These are phyloP conservation scores for Ammopiptanthus mongolicus DNA, from an alignment of 306 rosid species.

Conservation along the genomic window DNA sequence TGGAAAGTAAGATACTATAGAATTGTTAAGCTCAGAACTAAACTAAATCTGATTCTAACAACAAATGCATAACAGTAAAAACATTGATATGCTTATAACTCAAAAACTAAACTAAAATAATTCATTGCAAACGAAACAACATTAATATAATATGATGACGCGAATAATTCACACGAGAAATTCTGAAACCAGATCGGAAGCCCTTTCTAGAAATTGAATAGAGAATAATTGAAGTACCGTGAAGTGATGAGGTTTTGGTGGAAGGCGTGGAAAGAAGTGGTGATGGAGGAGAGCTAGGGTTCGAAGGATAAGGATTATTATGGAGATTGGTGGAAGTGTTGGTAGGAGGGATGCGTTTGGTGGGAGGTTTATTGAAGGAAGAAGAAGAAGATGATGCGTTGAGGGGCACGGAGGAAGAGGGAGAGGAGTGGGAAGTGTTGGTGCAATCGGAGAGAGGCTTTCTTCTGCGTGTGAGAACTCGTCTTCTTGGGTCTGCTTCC, in stretches of 20 bases:
- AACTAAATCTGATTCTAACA: neutral
- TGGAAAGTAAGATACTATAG: neutral
- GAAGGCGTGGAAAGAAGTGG: slow-evolving; percentile 20
- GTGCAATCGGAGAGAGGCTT: slow-evolving; percentile 64
- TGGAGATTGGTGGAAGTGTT: neutral
- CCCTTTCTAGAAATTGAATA: neutral
- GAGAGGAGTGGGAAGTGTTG: slow-evolving; percentile 36
- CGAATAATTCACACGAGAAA: neutral
- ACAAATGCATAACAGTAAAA: neutral
- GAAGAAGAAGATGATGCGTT: slow-evolving; percentile 29
- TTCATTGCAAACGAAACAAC: neutral
- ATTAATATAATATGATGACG: neutral
- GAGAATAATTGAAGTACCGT: slow-evolving; percentile 1
- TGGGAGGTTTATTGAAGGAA: neutral
- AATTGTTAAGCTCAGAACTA: neutral
- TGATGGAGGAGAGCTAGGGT: slow-evolving; percentile 26
- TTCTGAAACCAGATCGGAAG: neutral
- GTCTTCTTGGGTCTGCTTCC: slow-evolving; percentile 34
- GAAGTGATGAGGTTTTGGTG: slow-evolving; percentile 4
- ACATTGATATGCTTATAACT: neutral
- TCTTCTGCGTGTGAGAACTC: slow-evolving; percentile 26
- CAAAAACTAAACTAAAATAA: neutral
- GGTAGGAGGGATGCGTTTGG: neutral
- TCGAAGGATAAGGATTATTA: neutral
- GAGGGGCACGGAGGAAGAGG: slow-evolving; percentile 12